Base-by-base conservation (phyloP, 768 basidiomycete species). In the Rhodotorula graminis region DNA sequence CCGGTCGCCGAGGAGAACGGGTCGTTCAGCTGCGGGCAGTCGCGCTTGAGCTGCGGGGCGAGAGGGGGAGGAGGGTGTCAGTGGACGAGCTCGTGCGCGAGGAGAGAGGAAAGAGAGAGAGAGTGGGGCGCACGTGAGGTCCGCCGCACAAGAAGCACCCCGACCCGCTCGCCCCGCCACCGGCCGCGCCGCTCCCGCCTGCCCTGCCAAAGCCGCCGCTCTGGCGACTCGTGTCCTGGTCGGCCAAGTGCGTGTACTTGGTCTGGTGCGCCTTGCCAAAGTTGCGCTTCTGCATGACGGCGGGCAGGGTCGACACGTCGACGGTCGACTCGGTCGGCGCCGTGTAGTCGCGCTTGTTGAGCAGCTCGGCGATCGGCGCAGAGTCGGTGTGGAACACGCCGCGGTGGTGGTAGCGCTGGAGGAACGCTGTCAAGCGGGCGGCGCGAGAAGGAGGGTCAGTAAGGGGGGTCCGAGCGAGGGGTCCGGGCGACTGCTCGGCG, bases 401-500 rank as follows among this genome's bases (percentile, higher is more conserved):
- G 82, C 95, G 97, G 84, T 99, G 96, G 88, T 93, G 98, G 80
- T 96, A 99, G 82, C 96, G 98, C 81, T 98, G 93, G 73, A 98
- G 81, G 82, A 98, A 98, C 79, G n/a, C 53, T 55, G 53, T n/a
- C n/a, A n/a, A n/a, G n/a, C 29, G n/a, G 27, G 27, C 27, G 11
- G 23, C 23, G 62, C 1, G 49, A 52, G 57, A 1, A n/a, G 25
- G 42, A 90, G 47, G 19, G 47, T 49, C 47, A 49, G 21, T 19
- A 21, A 49, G 47, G 37, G 37, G 47, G 37, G 37, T 37, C 37
- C 37, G 37, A 5, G 37, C 37, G 37, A 37, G 37, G 5, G 37
- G 37, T 37, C 5, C 37, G 37, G 37, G 37, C 9, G 37, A 9
- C 4, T 37, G 37, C 37, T 37, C 5, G 37, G 37, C 37, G 37